phyloP scores from a whole-genome alignment of 2,329 filamentous ascomycete genomes.

The Colletotrichum filicis region DNA sequence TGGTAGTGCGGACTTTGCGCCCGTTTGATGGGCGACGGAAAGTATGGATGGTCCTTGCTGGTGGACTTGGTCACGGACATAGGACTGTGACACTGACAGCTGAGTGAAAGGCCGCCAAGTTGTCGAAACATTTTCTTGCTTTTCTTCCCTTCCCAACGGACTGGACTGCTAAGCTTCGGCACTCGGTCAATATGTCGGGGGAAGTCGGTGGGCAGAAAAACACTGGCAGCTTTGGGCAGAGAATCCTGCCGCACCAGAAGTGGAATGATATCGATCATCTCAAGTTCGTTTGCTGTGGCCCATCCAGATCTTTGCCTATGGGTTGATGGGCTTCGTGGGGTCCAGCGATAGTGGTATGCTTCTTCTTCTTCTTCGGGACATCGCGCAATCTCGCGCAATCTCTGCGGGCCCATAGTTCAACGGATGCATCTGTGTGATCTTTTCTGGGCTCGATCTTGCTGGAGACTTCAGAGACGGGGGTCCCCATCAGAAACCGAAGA shows the following conservation, averaged over 20 bases:
- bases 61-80: background rate
- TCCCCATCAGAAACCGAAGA: constrained; percentile 2
- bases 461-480: constrained; percentile 1
- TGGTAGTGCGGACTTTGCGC: background rate
- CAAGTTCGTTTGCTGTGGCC: background rate
- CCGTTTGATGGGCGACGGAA: background rate
- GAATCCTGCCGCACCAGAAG: background rate
- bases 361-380: background rate
- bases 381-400: constrained; percentile 9
- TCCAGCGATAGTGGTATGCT: background rate
- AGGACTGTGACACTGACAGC: constrained; percentile 10
- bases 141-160: background rate
- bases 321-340: background rate
- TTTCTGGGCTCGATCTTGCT: background rate
- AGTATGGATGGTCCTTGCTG: background rate
- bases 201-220: background rate
- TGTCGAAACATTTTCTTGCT: constrained; percentile 1
- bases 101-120: background rate
- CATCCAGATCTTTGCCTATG: constrained; percentile 3
- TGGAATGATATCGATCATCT: background rate
- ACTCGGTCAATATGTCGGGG: background rate
- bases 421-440: background rate
- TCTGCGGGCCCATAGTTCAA: background rate
- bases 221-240: background rate
- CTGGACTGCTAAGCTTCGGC: background rate